Percentiles rank a stretch among this genome's conserved stretches.
These are phyloP conservation scores for Melanomma pulvis-pyrius DNA, from an alignment of 495 filamentous ascomycete species.

Conservation along the genomic window DNA sequence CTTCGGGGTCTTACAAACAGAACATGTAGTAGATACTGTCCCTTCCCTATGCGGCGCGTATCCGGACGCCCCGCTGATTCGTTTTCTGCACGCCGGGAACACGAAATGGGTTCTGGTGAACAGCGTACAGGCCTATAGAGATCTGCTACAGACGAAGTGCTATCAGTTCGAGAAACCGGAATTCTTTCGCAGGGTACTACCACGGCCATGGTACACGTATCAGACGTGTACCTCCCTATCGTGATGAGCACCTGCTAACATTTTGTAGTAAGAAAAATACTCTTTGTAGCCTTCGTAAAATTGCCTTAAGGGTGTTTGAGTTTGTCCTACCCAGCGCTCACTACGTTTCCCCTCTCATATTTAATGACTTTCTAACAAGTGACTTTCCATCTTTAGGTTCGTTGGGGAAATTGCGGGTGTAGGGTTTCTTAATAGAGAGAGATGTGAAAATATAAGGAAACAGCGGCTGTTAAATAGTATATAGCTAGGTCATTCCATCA, in stretches of 20 bases:
- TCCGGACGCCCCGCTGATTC: conserved; percentile 80
- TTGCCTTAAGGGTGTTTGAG: no score
- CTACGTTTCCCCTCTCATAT: no score
- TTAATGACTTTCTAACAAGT: no score
- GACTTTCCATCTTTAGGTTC: no score
- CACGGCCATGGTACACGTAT: no score
- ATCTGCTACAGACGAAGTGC: conserved; percentile 63
- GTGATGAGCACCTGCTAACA: no score
- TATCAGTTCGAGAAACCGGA: conserved; percentile 79
- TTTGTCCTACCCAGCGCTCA: no score
- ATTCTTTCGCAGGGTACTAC: conserved; percentile 52
- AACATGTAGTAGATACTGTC: no score
- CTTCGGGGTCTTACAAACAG: no score
- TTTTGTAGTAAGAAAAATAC: no score
- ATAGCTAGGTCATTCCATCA: not conserved
- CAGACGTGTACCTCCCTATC: no score
- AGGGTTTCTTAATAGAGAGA: conserved; percentile 79
- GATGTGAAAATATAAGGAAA: conserved; percentile 70
- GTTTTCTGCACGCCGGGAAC: conserved; percentile 69
- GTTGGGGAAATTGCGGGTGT: conserved; percentile 69
- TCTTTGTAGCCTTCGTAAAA: no score
- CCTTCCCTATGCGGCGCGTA: conserved; percentile 66
- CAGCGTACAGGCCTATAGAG: conserved; percentile 60
- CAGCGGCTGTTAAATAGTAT: conserved; percentile 18
- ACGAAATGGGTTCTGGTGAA: conserved; percentile 68